Evolutionary conservation across 2,329 filamentous ascomycete genomes (phyloP), one percentile per base, ranked within the genome.

Genomic region (Sporothrix brunneoviolacea): DNA sequence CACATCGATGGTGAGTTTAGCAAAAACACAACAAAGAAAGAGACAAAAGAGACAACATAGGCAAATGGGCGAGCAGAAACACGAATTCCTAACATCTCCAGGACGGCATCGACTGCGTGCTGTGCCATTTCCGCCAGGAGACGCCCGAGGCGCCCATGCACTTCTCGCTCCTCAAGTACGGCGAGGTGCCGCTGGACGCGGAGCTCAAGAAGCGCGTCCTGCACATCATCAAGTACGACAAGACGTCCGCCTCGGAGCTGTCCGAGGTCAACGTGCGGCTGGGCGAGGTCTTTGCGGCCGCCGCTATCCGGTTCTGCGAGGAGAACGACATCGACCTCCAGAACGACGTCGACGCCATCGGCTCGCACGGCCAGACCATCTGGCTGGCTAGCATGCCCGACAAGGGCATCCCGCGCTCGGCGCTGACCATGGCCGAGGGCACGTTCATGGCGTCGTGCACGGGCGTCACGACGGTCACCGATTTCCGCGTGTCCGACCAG

Each of bases 281-380:
- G 4, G 79, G 79, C 8, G 73, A 79, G 59, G 72, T 74, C 8
- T 80, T 82, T 59, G 73, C 78, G 1, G 63, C 64, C 0, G 76
- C 77, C 1, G 75, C 73, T 36, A 65, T 71, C 32, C 59, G 68
- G 24, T 82, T 82, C 58, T 74, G 69, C 57, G 58, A 65, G 16
- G 66, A 70, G 42, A 60, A 76, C 41, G 55, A 63, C 19, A 62
- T 79, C 37, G 57, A 69, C 10, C 62, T 73, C 18, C 60, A 65
- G 15, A 66, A 65, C 9, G 72, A 66, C 8, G 72, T 82, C 53
- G 77, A 82, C 55, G 70, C 69, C 19, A 69, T 82, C 33, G 77
- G 77, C 21, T 78, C 75, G 3, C 76, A 82, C 55, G 77, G 77
- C 13, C 77, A 80, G 62, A 81, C 77, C 9, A 77, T 78, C 55